Conservation (phyloP, 106 monocot species). For the Narthecium ossifragum region DNA sequence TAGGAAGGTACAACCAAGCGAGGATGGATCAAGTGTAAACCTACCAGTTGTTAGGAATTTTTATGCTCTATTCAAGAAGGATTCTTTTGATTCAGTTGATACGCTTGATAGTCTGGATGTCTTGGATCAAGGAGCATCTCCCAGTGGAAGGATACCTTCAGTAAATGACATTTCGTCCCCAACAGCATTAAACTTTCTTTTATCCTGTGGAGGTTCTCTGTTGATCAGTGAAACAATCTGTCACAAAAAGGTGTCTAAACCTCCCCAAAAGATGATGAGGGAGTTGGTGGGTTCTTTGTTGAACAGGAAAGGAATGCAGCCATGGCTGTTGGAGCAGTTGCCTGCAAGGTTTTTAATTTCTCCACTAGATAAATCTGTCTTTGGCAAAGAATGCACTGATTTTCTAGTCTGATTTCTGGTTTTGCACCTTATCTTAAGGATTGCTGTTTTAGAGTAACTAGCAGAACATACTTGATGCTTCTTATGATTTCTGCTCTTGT, state of each 20-base stretch:
- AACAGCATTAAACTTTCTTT: slow-evolving; percentile 35
- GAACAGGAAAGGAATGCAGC: slow-evolving; percentile 36
- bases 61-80: slow-evolving; percentile 23
- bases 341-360: slow-evolving; percentile 76
- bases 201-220: slow-evolving; percentile 35
- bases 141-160: slow-evolving; percentile 14
- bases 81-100: slow-evolving; percentile 9
- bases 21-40: slow-evolving; percentile 47
- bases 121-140: slow-evolving; percentile 5
- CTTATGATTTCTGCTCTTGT: background rate
- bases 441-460: background rate
- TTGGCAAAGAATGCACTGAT: too few species aligned
- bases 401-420: background rate
- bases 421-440: background rate
- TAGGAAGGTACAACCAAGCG: slow-evolving; percentile 51
- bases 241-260: slow-evolving; percentile 34
- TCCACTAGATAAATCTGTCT: too few species aligned
- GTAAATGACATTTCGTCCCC: slow-evolving; percentile 27
- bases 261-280: slow-evolving; percentile 58
- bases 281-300: slow-evolving; percentile 58
- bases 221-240: slow-evolving; percentile 24
- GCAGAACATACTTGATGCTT: background rate
- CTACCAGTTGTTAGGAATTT: slow-evolving; percentile 53
- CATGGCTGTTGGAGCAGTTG: slow-evolving; percentile 47
- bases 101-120: slow-evolving; percentile 5